Conservation (phyloP, 2,329 filamentous ascomycete genomes). For the Dactylonectria macrodidyma region DNA sequence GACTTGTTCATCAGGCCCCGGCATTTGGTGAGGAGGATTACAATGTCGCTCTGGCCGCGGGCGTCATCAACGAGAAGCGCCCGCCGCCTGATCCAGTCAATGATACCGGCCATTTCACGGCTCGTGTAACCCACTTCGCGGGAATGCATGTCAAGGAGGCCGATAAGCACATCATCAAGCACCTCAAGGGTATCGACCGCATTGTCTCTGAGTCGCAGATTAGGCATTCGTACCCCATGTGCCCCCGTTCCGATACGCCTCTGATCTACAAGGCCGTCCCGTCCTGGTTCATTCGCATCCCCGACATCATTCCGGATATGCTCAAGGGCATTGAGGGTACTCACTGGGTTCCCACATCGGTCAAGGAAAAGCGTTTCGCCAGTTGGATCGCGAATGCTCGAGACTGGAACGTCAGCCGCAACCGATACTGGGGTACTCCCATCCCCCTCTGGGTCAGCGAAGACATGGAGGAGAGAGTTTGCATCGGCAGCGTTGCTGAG, state of each 20-base stretch:
- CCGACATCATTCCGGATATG: constrained; percentile 87
- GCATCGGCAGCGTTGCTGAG: constrained; percentile 87
- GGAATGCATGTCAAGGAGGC: constrained; percentile 93
- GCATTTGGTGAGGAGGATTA: constrained; percentile 98
- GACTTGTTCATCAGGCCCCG: constrained; percentile 93
- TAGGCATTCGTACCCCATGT: constrained; percentile 94
- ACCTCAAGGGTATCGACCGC: constrained; percentile 83
- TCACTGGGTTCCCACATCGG: constrained; percentile 91
- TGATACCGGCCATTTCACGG: constrained; percentile 84
- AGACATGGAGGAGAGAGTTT: constrained; percentile 88
- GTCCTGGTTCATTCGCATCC: constrained; percentile 94
- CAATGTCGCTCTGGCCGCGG: constrained; percentile 81
- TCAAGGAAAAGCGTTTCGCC: constrained; percentile 92
- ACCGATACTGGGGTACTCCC: constrained; percentile 96
- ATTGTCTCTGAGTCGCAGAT: constrained; percentile 89
- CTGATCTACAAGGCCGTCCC: constrained; percentile 94
- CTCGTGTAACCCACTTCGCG: constrained; percentile 83
- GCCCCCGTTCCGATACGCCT: constrained; percentile 94
- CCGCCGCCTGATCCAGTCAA: constrained; percentile 94
- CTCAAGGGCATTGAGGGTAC: constrained; percentile 90
- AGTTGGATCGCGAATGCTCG: constrained; percentile 93
- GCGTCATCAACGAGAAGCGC: constrained; percentile 82
- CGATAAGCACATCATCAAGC: constrained; percentile 93
- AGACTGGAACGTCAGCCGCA: constrained; percentile 96
- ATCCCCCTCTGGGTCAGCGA: constrained; percentile 94